Percentiles rank a stretch among this genome's conserved stretches.
Evolutionary conservation across 371 early-diverging fungal species (phyloP).

Genomic region (Edhazardia aedis): DNA sequence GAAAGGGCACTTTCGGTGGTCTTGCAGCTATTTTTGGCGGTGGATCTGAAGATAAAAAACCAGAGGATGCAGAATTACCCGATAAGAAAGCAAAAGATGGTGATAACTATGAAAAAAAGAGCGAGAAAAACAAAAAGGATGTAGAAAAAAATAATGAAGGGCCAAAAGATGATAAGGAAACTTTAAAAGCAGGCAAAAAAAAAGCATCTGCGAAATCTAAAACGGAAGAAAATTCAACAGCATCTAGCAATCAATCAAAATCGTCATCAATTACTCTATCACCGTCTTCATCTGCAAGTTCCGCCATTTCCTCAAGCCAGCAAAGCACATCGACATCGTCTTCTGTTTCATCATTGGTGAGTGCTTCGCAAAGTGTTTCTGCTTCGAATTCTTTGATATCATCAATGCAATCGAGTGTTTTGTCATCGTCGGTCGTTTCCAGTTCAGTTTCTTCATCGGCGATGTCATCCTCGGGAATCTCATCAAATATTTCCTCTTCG

Average conservation of each 20-base stretch:
- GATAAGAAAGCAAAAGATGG: too few species aligned
- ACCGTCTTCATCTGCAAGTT: background rate
- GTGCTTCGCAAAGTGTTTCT: background rate
- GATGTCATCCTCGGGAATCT: background rate
- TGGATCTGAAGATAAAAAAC: background rate
- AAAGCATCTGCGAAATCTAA: background rate
- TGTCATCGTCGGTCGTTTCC: background rate
- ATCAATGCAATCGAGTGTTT: background rate
- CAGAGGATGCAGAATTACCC: background rate
- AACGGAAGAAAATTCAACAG: background rate
- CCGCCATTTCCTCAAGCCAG: background rate
- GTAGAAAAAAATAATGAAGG: constrained; percentile 2
- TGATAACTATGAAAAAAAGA: too few species aligned
- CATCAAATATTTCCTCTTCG: background rate
- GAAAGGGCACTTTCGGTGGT: background rate
- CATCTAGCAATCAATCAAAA: background rate
- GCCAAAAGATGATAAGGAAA: constrained; percentile 11
- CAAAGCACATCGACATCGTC: background rate
- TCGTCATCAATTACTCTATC: constrained; percentile 2
- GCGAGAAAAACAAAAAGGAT: constrained; percentile 8
- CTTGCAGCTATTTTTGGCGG: background rate
- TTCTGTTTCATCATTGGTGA: background rate
- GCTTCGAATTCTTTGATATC: constrained; percentile 1
- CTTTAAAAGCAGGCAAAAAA: constrained; percentile 3
- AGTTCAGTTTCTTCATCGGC: background rate